Base-by-base conservation (phyloP, 192 early-diverging fungal species). In the Backusella sp. region DNA sequence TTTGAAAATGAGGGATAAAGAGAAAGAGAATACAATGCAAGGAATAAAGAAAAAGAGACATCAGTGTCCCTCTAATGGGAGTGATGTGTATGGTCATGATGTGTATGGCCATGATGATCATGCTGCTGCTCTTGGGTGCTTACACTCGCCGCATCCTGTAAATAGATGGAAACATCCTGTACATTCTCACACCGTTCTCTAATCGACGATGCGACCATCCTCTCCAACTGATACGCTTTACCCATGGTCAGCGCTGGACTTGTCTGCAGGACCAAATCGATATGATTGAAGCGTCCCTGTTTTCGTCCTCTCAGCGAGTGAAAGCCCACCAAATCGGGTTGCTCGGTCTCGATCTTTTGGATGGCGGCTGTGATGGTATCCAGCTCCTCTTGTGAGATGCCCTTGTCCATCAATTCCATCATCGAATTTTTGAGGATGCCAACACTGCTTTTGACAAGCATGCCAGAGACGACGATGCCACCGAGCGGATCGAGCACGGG, bases 401-500 rank as follows among this genome's bases (percentile, higher is more conserved):
- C 72, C n/a, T 72, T 78, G 68, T 84, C 84, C 36, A 78, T 74
- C 53, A 86, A 70, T 66, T 86, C 82, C 69, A 73, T 83, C 35
- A 84, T 49, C n/a, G 82, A 86, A 7, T 44, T 68, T 17, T 59
- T 41, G 76, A 86, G 79, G 46, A 91, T 84, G 11, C 86, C 74
- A 14, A 84, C 35, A 23, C 92, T 91, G 70, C 86, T 92, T 77
- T 88, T 87, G 21, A 91, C 77, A 69, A 94, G 84, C 87, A 95
- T 88, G 30, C 86, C 90, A 21, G 91, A 86, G 4, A 96, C 93
- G 0, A 93, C 76, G 12, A 95, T 77, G 6, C 93, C 93, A 32
- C 94, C 92, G 3, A 95, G 62, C 0, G 94, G 91, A 76, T 96
- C 94, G 17, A 95, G 75, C 59, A 91, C 82, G 15, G 89, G 88